A percentile compares a stretch with the other conserved stretches of the same genome.
Evolutionary conservation across 2,329 filamentous ascomycete species (phyloP).

Genomic region (Cladophialophora yegresii): DNA sequence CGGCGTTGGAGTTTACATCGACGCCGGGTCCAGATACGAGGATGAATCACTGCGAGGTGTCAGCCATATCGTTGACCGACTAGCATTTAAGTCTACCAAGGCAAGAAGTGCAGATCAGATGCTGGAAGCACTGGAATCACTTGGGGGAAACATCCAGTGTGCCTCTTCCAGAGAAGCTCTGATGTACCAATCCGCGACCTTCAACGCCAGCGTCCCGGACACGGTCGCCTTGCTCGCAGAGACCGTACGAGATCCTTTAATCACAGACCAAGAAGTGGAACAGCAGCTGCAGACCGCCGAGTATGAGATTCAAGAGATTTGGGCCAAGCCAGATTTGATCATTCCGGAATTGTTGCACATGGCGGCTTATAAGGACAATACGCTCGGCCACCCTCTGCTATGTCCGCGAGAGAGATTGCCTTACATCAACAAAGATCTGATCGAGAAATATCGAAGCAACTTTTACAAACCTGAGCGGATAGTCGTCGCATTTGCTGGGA

Average conservation of each 20-base stretch:
- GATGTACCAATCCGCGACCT: conserved; percentile 98
- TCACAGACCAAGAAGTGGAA: conserved; percentile 82
- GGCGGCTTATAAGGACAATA: conserved; percentile 94
- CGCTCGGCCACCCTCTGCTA: conserved; percentile 86
- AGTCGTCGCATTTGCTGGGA: conserved; percentile 92
- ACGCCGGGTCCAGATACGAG: conserved; percentile 93
- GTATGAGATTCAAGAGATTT: conserved; percentile 96
- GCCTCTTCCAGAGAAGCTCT: conserved; percentile 91
- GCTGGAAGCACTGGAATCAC: conserved; percentile 79
- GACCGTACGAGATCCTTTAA: conserved; percentile 81
- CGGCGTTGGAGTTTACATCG: conserved; percentile 92
- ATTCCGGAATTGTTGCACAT: conserved; percentile 93
- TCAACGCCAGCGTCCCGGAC: conserved; percentile 85
- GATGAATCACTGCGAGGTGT: conserved; percentile 80
- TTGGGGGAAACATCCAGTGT: conserved; percentile 96
- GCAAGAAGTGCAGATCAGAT: conserved; percentile 75
- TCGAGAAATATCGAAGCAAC: conserved; percentile 74
- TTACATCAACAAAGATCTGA: conserved; percentile 70
- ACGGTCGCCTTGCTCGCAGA: conserved; percentile 86
- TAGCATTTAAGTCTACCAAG: conserved; percentile 89
- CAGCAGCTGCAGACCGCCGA: conserved; percentile 88
- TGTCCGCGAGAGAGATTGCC: conserved; percentile 82
- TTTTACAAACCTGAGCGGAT: conserved; percentile 91
- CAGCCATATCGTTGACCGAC: conserved; percentile 91
- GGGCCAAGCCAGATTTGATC: conserved; percentile 95